Percentiles rank a stretch among this genome's conserved stretches.
Conservation (phyloP, 2,329 filamentous ascomycete species). For the Ilyonectria mors-panacis region DNA sequence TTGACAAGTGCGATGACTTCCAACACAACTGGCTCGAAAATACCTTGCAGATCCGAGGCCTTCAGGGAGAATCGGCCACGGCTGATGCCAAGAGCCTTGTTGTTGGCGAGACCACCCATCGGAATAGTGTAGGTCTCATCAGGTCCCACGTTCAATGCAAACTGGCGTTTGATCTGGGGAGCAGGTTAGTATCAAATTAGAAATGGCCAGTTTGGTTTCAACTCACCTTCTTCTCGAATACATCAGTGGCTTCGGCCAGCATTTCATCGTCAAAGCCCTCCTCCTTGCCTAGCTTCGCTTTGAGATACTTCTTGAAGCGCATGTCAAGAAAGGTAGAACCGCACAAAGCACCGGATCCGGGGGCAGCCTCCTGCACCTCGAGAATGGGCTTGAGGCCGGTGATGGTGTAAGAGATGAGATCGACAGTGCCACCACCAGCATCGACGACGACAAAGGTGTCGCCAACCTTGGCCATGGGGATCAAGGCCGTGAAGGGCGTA, state of each 20-base stretch:
- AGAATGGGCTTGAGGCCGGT: slow-evolving; percentile 59
- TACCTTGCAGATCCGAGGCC: slow-evolving; percentile 56
- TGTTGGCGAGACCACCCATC: slow-evolving; percentile 58
- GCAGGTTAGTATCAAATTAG: slow-evolving; percentile 20
- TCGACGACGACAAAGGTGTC: slow-evolving; percentile 67
- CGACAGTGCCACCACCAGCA: slow-evolving; percentile 66
- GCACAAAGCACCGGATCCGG: slow-evolving; percentile 62
- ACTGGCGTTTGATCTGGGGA: slow-evolving; percentile 54
- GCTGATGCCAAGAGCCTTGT: slow-evolving; percentile 55
- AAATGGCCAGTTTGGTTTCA: not conserved
- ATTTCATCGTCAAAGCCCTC: slow-evolving; percentile 58
- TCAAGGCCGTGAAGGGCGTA: slow-evolving; percentile 60
- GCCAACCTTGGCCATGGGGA: slow-evolving; percentile 54
- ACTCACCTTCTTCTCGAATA: slow-evolving; percentile 58
- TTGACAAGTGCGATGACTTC: slow-evolving; percentile 61
- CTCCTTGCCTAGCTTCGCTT: slow-evolving; percentile 56
- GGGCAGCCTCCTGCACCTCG: slow-evolving; percentile 61
- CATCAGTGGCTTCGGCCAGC: slow-evolving; percentile 56
- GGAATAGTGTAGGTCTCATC: slow-evolving; percentile 56
- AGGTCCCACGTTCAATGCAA: slow-evolving; percentile 49
- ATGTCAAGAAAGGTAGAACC: slow-evolving; percentile 63
- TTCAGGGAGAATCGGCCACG: slow-evolving; percentile 56
- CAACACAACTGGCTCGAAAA: slow-evolving; percentile 61
- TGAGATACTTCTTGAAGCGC: slow-evolving; percentile 60
- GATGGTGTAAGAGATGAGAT: slow-evolving; percentile 66